Base-by-base conservation (phyloP, 2,329 filamentous ascomycete species). In the Aspergillus ochraceus region DNA sequence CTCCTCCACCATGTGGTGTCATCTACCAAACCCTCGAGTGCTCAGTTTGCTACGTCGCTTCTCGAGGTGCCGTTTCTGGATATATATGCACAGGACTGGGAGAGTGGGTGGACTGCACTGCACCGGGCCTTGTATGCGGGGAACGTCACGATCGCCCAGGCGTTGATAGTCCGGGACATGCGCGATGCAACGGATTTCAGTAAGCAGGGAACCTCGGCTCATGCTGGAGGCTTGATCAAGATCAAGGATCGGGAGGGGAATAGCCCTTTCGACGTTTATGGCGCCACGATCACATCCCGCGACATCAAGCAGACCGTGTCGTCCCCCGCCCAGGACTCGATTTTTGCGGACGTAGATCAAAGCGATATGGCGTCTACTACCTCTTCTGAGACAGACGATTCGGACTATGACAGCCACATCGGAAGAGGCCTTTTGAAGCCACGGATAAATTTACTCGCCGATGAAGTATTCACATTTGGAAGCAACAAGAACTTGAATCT, bases 401-500 rank as follows among this genome's bases (percentile, higher is more conserved):
- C 83, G 6, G 81, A 81, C 54, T 70, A 76, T 49, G 70, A 72
- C 49, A 82, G 79, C 49, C 66, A 73, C 39, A 66, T 74, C 60
- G 47, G 55, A 10, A 61, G 57, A 49, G 55, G 62, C 47, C 68
- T 49, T 64, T 58, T 77, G 39, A 72, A 72, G 50, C 71, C 74
- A 12, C 66, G 70, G 36, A 69, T 74, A 26, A 74, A 72, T 66
- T 66, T 88, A 26, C 74, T 80, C 22, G 94, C 92, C 9, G 91
- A 97, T 69, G 95, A 99, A 71, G 80, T 97, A 0, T 98, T 92
- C 70, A 89, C 92, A 1, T 97, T 98, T 76, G 95, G 95, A 53
- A 98, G 93, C 76, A 99, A 97, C 77, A 96, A 95, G 71, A 99
- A 99, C 67, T 78, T 96, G 10, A 95, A 91, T 0, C 84, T 99